phyloP scores from a whole-genome alignment of 2,329 filamentous ascomycete genomes.

The Aspergillus texensis region DNA sequence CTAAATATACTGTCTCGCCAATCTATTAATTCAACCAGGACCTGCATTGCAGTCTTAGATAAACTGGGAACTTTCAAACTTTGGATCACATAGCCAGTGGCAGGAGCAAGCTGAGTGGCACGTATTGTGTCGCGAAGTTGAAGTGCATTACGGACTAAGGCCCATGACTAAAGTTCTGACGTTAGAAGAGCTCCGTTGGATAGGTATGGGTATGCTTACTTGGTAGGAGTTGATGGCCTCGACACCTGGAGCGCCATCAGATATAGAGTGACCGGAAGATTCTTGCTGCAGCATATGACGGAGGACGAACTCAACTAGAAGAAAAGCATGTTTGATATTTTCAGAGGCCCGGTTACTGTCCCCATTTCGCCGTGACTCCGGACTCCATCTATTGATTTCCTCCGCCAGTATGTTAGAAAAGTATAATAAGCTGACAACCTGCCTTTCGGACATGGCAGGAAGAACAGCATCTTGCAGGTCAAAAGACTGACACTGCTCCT shows the following conservation, averaged over 20 bases:
- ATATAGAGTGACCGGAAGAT: slow-evolving; percentile 19
- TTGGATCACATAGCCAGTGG: slow-evolving; percentile 28
- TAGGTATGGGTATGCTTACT: slow-evolving; percentile 26
- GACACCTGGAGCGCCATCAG: slow-evolving; percentile 27
- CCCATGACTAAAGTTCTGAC: slow-evolving; percentile 33
- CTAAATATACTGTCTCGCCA: slow-evolving; percentile 31
- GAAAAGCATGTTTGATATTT: slow-evolving; percentile 43
- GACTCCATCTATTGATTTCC: slow-evolving; percentile 34
- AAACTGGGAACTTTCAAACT: slow-evolving; percentile 30
- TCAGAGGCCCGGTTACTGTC: slow-evolving; percentile 19
- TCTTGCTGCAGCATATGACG: slow-evolving; percentile 33
- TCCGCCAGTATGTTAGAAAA: slow-evolving; percentile 46
- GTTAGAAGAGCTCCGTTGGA: slow-evolving; percentile 7
- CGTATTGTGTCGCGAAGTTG: slow-evolving; percentile 25
- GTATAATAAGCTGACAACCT: slow-evolving; percentile 39
- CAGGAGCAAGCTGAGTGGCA: slow-evolving; percentile 21
- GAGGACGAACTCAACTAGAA: slow-evolving; percentile 40
- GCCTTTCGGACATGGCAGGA: slow-evolving; percentile 39
- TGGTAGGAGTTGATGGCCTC: slow-evolving; percentile 42
- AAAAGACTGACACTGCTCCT: slow-evolving; percentile 33
- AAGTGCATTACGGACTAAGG: slow-evolving; percentile 32
- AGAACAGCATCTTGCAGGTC: slow-evolving; percentile 36
- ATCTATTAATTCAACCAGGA: slow-evolving; percentile 37
- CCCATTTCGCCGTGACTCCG: slow-evolving; percentile 23
- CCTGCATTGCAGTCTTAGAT: slow-evolving; percentile 35